A percentile compares a stretch with the other conserved stretches of the same genome.
Conservation (phyloP, 345 rosid species). For the Brassica carinata region DNA sequence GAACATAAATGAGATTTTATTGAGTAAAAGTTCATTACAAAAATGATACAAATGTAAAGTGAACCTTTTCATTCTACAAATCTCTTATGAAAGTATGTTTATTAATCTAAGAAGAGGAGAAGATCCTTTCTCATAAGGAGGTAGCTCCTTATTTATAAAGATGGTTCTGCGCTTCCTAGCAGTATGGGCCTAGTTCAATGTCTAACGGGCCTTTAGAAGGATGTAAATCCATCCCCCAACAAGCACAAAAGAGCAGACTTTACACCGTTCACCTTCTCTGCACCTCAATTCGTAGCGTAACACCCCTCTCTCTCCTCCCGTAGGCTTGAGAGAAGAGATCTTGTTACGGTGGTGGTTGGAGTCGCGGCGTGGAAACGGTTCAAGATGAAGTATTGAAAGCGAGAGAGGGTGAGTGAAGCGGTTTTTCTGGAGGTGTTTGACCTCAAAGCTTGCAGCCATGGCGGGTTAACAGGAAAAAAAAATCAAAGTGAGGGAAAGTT, state of each 20-base stretch:
- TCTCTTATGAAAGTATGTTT: too few relatives aligned
- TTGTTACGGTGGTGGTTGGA: conserved; percentile 46
- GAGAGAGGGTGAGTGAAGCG: conserved; percentile 61
- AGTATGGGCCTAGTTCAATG: too few relatives aligned
- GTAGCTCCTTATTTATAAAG: too few relatives aligned
- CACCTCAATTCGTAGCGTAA: conserved; percentile 32
- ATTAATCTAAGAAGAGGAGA: too few relatives aligned
- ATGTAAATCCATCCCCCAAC: too few relatives aligned
- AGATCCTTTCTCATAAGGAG: too few relatives aligned
- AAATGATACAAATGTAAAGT: too few relatives aligned
- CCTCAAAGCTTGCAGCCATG: conserved; percentile 77
- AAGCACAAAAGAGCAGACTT: not conserved
- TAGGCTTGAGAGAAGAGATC: conserved; percentile 57
- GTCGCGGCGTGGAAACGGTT: conserved; percentile 52
- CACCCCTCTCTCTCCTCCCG: conserved; percentile 44
- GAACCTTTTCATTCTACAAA: too few relatives aligned
- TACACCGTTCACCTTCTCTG: not conserved
- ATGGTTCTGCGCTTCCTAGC: too few relatives aligned
- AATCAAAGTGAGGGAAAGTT: not conserved
- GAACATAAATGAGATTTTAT: too few relatives aligned
- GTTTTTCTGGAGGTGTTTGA: conserved; percentile 61
- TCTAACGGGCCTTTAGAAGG: too few relatives aligned
- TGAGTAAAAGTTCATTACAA: too few relatives aligned
- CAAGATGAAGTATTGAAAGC: conserved; percentile 59
- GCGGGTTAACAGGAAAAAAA: conserved; percentile 9